Base-by-base conservation (phyloP, 2,329 filamentous ascomycete species). In the Cladosporium sp. region DNA sequence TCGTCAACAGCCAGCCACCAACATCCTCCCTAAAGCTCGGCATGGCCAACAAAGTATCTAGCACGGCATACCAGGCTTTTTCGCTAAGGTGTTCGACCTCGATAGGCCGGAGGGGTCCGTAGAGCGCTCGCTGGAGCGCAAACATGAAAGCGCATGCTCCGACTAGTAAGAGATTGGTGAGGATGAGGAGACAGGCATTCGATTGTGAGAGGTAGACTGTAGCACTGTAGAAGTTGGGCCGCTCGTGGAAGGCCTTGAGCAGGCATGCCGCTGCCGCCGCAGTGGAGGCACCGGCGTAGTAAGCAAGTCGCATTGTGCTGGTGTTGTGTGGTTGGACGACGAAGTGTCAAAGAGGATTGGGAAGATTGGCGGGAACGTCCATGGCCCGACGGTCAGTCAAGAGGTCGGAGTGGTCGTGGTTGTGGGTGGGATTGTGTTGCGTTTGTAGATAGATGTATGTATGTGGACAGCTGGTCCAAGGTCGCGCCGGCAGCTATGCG, bases 41-140 rank as follows among this genome's bases (percentile, higher is more conserved):
- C 94, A 99, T 98, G 33, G 95, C 95, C 69, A 99, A 84, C 75
- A 93, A 92, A 69, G 95, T 99, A 81, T 99, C 95, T 56, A 94
- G 97, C 49, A 98, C 91, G 46, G 95, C 94, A 76, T 97, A 97
- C 96, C 96, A 99, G 59, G 91, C 93, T 79, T 94, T 94, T 79
- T 99, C 95, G 76, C 96, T 97, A 16, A 99, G 86, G 77, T 98
- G 94, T 79, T 99, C 96, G 73, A 95, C 91, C 82, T 99, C 95
- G 81, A 96, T 92, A 29, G 93, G 90, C 71, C 96, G 92, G 26
- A 99, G 86, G 21, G 88, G 89, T 67, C 95, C 95, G 75, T 94
- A 99, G 76, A 96, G 92, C 62, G 97, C 83, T 73, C 93, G 89
- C 77, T 97, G 95, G 21, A 99, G 85, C 67, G 88, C 91, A 79